A percentile compares a stretch with the other conserved stretches of the same genome.
phyloP scores from a whole-genome alignment of 2,329 filamentous ascomycete species.

The Akanthomyces dipterigenus region DNA sequence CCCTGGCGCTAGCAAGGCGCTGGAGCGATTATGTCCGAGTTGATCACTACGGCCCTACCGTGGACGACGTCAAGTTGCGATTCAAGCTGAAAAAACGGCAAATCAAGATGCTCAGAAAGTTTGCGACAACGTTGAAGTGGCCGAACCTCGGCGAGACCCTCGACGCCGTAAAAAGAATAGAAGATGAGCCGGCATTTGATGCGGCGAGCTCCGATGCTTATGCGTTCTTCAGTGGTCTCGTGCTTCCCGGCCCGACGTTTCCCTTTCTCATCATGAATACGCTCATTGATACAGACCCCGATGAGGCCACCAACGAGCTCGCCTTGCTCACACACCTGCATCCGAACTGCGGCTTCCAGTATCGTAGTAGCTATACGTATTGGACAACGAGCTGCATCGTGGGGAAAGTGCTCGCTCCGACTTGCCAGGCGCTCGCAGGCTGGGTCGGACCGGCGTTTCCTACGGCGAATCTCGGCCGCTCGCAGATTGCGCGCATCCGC shows the following conservation, averaged over 20 bases:
- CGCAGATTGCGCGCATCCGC: conserved; percentile 64
- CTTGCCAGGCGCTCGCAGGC: conserved; percentile 62
- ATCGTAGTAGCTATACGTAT: conserved; percentile 67
- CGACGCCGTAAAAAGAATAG: conserved; percentile 53
- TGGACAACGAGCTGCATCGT: conserved; percentile 68
- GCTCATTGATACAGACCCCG: conserved; percentile 67
- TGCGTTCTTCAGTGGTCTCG: conserved; percentile 70
- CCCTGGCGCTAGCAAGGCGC: conserved; percentile 63
- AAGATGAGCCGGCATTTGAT: conserved; percentile 51
- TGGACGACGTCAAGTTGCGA: conserved; percentile 54
- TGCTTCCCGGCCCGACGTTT: conserved; percentile 61
- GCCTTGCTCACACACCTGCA: conserved; percentile 62
- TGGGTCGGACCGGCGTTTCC: conserved; percentile 70
- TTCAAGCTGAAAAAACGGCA: conserved; percentile 61
- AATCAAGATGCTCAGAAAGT: conserved; percentile 60
- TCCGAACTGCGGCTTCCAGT: conserved; percentile 68
- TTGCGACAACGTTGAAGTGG: conserved; percentile 70
- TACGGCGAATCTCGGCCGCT: conserved; percentile 58
- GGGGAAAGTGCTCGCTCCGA: conserved; percentile 68
- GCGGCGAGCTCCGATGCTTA: conserved; percentile 62
- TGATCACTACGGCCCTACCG: conserved; percentile 48
- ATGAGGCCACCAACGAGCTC: conserved; percentile 57
- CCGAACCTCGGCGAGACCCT: conserved; percentile 63
- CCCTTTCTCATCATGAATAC: conserved; percentile 75
- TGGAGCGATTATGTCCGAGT: conserved; percentile 67